Evolutionary conservation across 345 rosid species (phyloP), one percentile per base, ranked within the genome.

Genomic region (Anacardium occidentale): DNA sequence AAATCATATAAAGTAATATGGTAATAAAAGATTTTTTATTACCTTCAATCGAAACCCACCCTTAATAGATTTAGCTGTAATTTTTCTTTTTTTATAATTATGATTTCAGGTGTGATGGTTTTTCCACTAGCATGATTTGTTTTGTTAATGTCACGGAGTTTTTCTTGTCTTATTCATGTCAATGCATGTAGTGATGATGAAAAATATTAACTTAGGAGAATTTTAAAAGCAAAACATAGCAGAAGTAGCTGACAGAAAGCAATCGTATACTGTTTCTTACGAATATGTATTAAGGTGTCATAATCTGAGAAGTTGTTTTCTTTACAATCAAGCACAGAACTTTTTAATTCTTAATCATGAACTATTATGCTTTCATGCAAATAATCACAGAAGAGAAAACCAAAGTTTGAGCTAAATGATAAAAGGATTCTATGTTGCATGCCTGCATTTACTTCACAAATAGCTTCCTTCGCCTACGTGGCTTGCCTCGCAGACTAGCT

Each of bases 391-490:
- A 10, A 17, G 65, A 8, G 20, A 34, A 55, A 64, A 37, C 5
- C 13, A 60, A 37, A 55, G 18, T 18, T 59, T 32, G 61, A 32
- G 17, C 7, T 8, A 17, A 18, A 5, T 50, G 68, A 45, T 32
- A 20, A 37, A 75, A 70, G 9, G 59, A 34, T 24, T 50, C 21
- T 59, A 29, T 70, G 60, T 40, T 64, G 72, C 63, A 64, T 54
- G 72, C 63, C 61, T 54, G 52, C 24, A 14, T 67, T 78, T 85
- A 84, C 82, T 78, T 70, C 10, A 86, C 72, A 70, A 94, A 92
- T 72, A 88, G 87, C 70, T 79, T 87, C 73, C 88, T 60, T 45
- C 89, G 85, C 74, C 82, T 86, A 21, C 83, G 78, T 47, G 83
- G 80, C 77, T 81, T 87, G 68, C 71, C 67, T 47, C 83, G 84